phyloP scores from a whole-genome alignment of 805 yeast species.

The Vanderwaltozyma yarrowii region DNA sequence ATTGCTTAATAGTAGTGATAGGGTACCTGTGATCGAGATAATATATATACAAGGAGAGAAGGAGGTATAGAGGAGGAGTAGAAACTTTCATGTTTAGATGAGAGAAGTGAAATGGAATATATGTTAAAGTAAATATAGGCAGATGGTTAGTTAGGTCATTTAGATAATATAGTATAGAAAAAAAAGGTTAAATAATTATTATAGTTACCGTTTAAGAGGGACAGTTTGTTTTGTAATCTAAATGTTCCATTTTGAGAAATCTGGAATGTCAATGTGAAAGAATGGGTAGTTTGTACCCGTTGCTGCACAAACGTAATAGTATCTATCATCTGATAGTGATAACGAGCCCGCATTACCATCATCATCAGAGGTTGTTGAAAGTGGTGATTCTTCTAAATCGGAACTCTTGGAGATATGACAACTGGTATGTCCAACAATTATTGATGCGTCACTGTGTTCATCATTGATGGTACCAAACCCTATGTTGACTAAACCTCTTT shows the following conservation, averaged over 20 bases:
- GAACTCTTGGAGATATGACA: conserved; percentile 21
- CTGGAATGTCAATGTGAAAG: conserved; percentile 30
- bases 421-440: conserved; percentile 25
- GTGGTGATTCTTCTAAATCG: conserved; percentile 3
- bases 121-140: too few species aligned
- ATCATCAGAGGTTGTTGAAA: background rate
- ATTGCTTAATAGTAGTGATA: too few species aligned
- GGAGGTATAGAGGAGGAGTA: too few species aligned
- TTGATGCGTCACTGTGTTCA: conserved; percentile 26
- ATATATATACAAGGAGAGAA: too few species aligned
- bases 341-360: background rate
- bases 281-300: conserved; percentile 28
- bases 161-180: too few species aligned
- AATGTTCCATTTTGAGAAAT: conserved; percentile 25
- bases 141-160: too few species aligned
- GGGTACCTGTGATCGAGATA: too few species aligned
- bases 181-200: too few species aligned
- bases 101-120: too few species aligned
- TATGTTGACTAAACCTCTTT: conserved; percentile 59
- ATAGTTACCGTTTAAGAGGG: too few species aligned
- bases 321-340: background rate
- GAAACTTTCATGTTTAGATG: too few species aligned
- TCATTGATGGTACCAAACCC: conserved; percentile 63
- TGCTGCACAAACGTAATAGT: conserved; percentile 16
- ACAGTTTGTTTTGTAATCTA: too few species aligned